Base-by-base conservation (phyloP, 2,329 filamentous ascomycete species). In the Rutstroemia sp. region DNA sequence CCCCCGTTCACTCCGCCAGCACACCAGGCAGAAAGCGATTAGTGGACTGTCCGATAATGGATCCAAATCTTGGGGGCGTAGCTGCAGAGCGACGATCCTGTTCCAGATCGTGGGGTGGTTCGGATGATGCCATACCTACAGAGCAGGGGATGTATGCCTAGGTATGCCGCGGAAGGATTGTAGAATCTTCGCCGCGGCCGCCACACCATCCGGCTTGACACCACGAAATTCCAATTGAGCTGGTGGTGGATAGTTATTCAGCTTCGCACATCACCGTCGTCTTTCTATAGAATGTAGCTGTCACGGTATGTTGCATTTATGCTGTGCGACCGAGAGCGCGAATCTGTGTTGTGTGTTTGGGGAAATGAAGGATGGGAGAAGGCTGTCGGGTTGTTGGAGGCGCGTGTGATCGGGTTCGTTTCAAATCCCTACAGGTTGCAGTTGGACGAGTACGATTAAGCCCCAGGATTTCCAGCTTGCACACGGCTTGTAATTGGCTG, bases 111-210 rank as follows among this genome's bases (percentile, higher is more conserved):
- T 42, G 25, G 45, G 34, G 14, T 12, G 30, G 10, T 34, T 34
- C 9, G 30, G 9, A 54, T 55, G 38, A 51, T 51, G 47, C 53
- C 46, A 55, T 51, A 17, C 5, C 17, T 48, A 53, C 27, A 34
- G 5, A 21, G 17, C 30, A 47, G 42, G 23, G 42, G 23, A 54
- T 12, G 48, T 23, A 39, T 34, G 23, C 36, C 53, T 19, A 38
- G 17, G 53, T 23, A 39, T 34, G 23, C 36, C 53, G 25, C 46
- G 17, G 53, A 55, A 51, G 53, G 38, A 51, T 45, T 21, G 30
- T 51, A 17, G 53, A 55, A 55, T 27, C 21, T 55, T 55, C 47
- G 38, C 17, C 10, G 42, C 19, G 42, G 16, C 39, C 42, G 42
- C 42, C 42, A 45, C 21, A 21, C 19, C 12, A 42, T 23, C 19